A percentile compares a stretch with the other conserved stretches of the same genome.
These are phyloP conservation scores for Acanthamoeba sp. DNA, from an alignment of 208 protist genomes.

Conservation along the genomic window DNA sequence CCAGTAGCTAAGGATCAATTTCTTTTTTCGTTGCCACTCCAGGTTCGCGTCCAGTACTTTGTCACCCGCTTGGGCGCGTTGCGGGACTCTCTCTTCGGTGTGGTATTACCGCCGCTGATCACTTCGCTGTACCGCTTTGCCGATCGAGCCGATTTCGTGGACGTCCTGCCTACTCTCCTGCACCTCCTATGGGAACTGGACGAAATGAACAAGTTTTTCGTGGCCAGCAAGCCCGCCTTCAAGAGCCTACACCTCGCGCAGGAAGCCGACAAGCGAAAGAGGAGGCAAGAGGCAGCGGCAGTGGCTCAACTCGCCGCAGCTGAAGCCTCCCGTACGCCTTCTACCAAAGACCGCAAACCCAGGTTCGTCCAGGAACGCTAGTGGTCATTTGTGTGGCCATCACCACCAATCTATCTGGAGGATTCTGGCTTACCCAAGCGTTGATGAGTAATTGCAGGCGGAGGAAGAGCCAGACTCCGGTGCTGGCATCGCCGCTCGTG, in stretches of 20 bases:
- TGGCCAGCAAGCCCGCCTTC: constrained; percentile 41
- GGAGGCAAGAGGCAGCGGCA: not conserved
- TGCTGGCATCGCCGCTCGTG: not conserved
- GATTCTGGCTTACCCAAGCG: no score
- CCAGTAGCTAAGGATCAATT: not conserved
- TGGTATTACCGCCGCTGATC: constrained; percentile 32
- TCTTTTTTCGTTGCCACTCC: not conserved
- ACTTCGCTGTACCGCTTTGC: constrained; percentile 18
- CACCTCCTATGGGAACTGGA: constrained; percentile 41
- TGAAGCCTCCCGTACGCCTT: not conserved
- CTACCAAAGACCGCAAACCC: not conserved
- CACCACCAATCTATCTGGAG: no score
- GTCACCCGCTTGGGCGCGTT: not conserved
- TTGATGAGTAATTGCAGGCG: not conserved
- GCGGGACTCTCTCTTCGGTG: not conserved
- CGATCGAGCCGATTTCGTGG: constrained; percentile 26
- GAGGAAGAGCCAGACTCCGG: not conserved
- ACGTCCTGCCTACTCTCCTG: constrained; percentile 12
- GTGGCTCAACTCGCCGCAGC: not conserved
- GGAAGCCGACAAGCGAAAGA: constrained; percentile 6
- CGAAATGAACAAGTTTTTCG: constrained; percentile 68
- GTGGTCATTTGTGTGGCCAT: no score
- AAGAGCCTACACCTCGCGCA: not conserved
- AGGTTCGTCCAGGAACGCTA: no score
- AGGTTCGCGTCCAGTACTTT: not conserved